Percentiles rank a stretch among this genome's conserved stretches.
phyloP scores from a whole-genome alignment of 2,329 filamentous ascomycete genomes.

The Chalara sp. region DNA sequence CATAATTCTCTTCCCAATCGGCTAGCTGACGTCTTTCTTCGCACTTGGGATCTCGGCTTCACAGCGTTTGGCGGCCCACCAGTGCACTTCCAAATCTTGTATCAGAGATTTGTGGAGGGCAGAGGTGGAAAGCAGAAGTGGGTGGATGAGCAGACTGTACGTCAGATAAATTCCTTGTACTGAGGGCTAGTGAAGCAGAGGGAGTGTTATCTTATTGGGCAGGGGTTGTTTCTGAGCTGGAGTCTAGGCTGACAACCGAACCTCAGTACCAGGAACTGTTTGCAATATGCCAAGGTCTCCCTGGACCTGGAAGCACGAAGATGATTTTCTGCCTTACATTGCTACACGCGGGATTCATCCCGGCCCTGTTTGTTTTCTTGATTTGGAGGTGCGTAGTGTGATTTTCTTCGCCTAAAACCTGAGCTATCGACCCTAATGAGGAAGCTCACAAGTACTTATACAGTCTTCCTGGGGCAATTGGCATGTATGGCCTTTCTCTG shows the following conservation, averaged over 20 bases:
- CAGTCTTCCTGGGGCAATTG: constrained; percentile 61
- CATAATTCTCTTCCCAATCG: neutral
- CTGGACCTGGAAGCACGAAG: constrained; percentile 63
- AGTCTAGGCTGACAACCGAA: neutral
- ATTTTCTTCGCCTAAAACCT: neutral
- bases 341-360: constrained; percentile 53
- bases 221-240: neutral
- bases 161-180: neutral
- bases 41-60: neutral
- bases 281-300: constrained; percentile 59
- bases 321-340: constrained; percentile 61
- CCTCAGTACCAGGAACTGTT: constrained; percentile 65
- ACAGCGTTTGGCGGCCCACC: neutral
- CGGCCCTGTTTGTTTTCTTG: constrained; percentile 52
- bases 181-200: neutral
- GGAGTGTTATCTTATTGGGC: neutral
- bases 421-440: neutral
- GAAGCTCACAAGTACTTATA: constrained; percentile 2
- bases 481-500: constrained; percentile 61
- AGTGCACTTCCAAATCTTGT: neutral
- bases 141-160: neutral
- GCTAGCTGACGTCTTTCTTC: neutral
- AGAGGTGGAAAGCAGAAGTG: neutral
- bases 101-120: neutral
- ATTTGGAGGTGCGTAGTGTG: constrained; percentile 50